phyloP scores from a whole-genome alignment of 192 early-diverging fungal genomes.

The Backusella sp. region DNA sequence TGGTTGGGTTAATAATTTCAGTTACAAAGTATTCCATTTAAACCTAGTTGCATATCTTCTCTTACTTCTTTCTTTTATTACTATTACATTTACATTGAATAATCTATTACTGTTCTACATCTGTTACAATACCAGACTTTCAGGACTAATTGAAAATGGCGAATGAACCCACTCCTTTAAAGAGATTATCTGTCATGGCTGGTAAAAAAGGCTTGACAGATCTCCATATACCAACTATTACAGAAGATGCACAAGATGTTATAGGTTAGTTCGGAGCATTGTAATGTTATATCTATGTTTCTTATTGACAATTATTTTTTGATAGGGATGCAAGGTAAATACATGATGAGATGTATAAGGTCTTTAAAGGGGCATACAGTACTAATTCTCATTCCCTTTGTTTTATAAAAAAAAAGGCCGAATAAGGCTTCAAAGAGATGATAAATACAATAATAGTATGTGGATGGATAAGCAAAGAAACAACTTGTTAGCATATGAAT shows the following conservation, averaged over 20 bases:
- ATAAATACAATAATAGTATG: slow-evolving; percentile 16
- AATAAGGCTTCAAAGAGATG: slow-evolving; percentile 24
- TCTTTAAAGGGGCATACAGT: not conserved
- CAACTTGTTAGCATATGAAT: slow-evolving; percentile 96
- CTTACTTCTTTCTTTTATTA: slow-evolving; percentile 3
- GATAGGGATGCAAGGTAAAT: slow-evolving; percentile 27
- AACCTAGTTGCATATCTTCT: not conserved
- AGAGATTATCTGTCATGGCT: slow-evolving; percentile 36
- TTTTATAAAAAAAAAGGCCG: slow-evolving; percentile 5
- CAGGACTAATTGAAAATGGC: slow-evolving; percentile 19
- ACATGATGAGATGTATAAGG: not conserved
- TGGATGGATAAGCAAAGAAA: slow-evolving; percentile 74
- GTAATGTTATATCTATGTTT: not conserved
- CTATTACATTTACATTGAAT: not conserved
- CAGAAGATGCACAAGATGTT: slow-evolving; percentile 43
- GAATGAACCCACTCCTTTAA: slow-evolving; percentile 27
- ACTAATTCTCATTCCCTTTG: not conserved
- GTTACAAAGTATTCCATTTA: slow-evolving; percentile 9
- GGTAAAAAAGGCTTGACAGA: slow-evolving; percentile 38
- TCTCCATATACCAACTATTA: slow-evolving; percentile 45
- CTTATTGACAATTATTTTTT: not conserved
- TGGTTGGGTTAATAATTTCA: slow-evolving; percentile 1
- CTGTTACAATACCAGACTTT: not conserved
- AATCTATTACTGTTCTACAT: not conserved
- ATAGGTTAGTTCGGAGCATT: slow-evolving; percentile 30